A percentile compares a stretch with the other conserved stretches of the same genome.
Conservation (phyloP, 1,284 basidiomycete species). For the Naganishia sp. region DNA sequence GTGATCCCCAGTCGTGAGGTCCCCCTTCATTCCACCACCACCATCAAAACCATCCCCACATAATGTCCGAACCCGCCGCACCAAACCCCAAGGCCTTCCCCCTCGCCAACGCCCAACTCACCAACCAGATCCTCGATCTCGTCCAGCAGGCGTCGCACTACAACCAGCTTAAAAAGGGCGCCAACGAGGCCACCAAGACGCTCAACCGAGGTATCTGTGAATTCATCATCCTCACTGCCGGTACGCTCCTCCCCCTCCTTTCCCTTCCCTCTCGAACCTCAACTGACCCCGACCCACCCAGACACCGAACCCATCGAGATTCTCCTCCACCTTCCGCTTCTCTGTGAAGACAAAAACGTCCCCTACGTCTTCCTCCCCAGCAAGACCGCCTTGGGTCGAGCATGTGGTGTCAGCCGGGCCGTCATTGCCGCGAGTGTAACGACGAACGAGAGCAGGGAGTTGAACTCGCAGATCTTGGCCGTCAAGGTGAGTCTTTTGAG, state of each 20-base stretch:
- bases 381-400: slow-evolving; percentile 91
- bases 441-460: slow-evolving; percentile 91
- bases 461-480: slow-evolving; percentile 84
- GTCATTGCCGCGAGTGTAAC: slow-evolving; percentile 95
- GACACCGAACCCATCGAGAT: slow-evolving; percentile 98
- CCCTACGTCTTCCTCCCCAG: slow-evolving; percentile 93
- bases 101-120: slow-evolving; percentile 81
- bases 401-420: slow-evolving; percentile 92
- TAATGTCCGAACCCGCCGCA: slow-evolving; percentile 40
- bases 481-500: slow-evolving; percentile 63
- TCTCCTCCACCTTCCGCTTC: slow-evolving; percentile 89
- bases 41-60: slow-evolving; percentile 29
- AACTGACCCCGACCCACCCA: background rate
- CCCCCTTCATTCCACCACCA: slow-evolving; percentile 22
- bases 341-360: slow-evolving; percentile 99
- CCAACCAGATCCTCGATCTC: slow-evolving; percentile 89
- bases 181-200: slow-evolving; percentile 77
- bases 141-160: slow-evolving; percentile 87
- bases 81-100: slow-evolving; percentile 85
- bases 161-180: slow-evolving; percentile 96
- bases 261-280: background rate
- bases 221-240: slow-evolving; percentile 94
- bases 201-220: slow-evolving; percentile 98
- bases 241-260: slow-evolving; percentile 35
- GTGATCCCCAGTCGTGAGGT: slow-evolving; percentile 45